Evolutionary conservation across 352 stramenopile genomes (phyloP), one percentile per base, ranked within the genome.

Genomic region (Pythium oligandrum): DNA sequence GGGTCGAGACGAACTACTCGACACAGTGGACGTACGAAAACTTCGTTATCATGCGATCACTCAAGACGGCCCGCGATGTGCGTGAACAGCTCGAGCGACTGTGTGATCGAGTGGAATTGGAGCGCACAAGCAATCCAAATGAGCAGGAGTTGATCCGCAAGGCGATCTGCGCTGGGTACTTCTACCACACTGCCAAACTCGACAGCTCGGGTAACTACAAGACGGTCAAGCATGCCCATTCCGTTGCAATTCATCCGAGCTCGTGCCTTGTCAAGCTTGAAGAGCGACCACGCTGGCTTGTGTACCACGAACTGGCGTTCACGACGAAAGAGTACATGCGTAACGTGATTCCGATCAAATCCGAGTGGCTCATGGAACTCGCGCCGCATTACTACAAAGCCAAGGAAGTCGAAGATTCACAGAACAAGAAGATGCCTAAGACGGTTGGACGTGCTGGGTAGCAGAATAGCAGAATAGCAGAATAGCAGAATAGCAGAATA

Each of bases 301-400:
- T 98, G n/a, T 99, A 98, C 68, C 98, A 99, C 75, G 96, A 99
- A 73, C 75, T 99, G 10, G 95, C 96, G 12, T 99, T 99, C 68
- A 99, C 96, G 31, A 99, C 93, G 0, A 99, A 99, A 68, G 97
- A 99, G 68, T 99, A 98, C 75, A 99, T 99, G 92, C 86, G 98
- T 40, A 76, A 96, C 39, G 93, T 98, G 34, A 88, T 96, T 38
- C 94, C 93, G 6, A 99, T 99, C 64, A 92, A 99, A 59, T 83
- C 89, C 8, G 84, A 98, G 59, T 99, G 98, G 98, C 73, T 99
- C 4, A 80, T 98, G 45, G 96, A 99, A 66, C 96, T 99, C 51
- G 98, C 98, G 26, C 98, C 97, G 40, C 97, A 99, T 74, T 99
- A 99, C 72, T 99, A 99, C 75, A 97, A 98, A 70, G 72, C 83